phyloP scores from a whole-genome alignment of 2,329 filamentous ascomycete genomes.

The Ascochyta lentis region DNA sequence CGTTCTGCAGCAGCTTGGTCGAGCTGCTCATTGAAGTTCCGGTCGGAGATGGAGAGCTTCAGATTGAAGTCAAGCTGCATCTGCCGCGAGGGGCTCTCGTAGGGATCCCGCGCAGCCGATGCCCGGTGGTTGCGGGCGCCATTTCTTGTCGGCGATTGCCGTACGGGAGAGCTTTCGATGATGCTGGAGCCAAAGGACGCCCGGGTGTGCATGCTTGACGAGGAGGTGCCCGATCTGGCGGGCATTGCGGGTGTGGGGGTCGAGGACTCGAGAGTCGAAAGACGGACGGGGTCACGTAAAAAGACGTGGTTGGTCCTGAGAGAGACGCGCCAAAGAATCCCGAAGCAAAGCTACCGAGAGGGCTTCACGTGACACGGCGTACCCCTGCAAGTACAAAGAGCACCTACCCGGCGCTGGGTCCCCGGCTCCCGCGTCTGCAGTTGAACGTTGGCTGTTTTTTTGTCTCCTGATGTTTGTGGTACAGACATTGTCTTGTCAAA shows the following conservation, averaged over 20 bases:
- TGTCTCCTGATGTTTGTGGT: neutral
- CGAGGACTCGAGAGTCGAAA: neutral
- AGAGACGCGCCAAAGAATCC: slow-evolving; percentile 21
- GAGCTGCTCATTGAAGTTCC: slow-evolving; percentile 63
- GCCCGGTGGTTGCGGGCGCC: slow-evolving; percentile 30
- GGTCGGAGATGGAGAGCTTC: slow-evolving; percentile 52
- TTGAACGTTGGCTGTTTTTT: slow-evolving; percentile 4
- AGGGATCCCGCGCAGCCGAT: slow-evolving; percentile 31
- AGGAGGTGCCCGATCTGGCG: slow-evolving; percentile 42
- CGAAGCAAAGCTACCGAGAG: slow-evolving; percentile 17
- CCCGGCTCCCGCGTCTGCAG: slow-evolving; percentile 6
- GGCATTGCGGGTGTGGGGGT: slow-evolving; percentile 33
- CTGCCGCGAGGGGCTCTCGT: slow-evolving; percentile 45
- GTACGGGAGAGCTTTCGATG: slow-evolving; percentile 38
- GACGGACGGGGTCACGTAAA: slow-evolving; percentile 20
- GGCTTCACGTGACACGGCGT: slow-evolving; percentile 10
- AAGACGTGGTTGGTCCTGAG: slow-evolving; percentile 29
- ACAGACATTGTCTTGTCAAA: neutral
- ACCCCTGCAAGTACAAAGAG: slow-evolving; percentile 11
- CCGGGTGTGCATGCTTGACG: slow-evolving; percentile 44
- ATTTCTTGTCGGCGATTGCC: slow-evolving; percentile 43
- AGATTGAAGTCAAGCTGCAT: slow-evolving; percentile 52
- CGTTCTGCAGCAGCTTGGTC: slow-evolving; percentile 69
- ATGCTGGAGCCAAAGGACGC: slow-evolving; percentile 43
- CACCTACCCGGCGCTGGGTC: too few relatives aligned